Evolutionary conservation across 495 filamentous ascomycete species (phyloP).

Genomic region (Hyaloscypha hepaticicola): DNA sequence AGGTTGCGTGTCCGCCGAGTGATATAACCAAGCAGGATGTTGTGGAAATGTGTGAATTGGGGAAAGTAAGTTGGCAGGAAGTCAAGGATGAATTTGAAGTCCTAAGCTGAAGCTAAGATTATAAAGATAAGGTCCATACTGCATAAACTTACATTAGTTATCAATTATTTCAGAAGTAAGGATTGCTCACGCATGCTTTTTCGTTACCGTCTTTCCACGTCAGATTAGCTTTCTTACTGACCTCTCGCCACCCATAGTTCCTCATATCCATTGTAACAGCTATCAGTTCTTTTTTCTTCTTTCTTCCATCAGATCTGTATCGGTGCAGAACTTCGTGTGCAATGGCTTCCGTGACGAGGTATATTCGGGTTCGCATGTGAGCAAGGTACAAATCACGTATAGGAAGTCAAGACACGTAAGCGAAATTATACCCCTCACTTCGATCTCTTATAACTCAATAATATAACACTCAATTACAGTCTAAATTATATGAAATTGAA

Average conservation of each 20-base stretch:
- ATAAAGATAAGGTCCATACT: conserved; percentile 22
- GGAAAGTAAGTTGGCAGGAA: conserved; percentile 25
- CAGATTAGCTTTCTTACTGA: conserved; percentile 18
- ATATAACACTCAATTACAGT: too few species aligned
- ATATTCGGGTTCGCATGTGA: conserved; percentile 25
- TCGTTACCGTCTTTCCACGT: conserved; percentile 26
- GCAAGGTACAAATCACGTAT: conserved; percentile 23
- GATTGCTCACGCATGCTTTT: conserved; percentile 25
- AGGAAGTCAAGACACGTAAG: too few species aligned
- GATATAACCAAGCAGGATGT: conserved; percentile 25
- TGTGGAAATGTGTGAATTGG: conserved; percentile 24
- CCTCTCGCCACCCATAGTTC: conserved; percentile 25
- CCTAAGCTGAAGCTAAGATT: conserved; percentile 22
- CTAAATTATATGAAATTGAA: too few species aligned
- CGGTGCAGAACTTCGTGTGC: conserved; percentile 26
- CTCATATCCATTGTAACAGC: conserved; percentile 29
- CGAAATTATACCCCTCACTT: too few species aligned
- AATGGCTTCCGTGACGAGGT: conserved; percentile 24
- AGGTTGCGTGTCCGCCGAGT: conserved; percentile 20
- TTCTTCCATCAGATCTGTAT: conserved; percentile 25
- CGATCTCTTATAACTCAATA: too few species aligned
- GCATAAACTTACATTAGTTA: conserved; percentile 1
- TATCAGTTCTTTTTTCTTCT: conserved; percentile 23
- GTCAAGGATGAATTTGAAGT: conserved; percentile 29
- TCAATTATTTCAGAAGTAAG: too few species aligned